phyloP scores from a whole-genome alignment of 2,329 filamentous ascomycete species.

The Aspergillus quadrilineatus region DNA sequence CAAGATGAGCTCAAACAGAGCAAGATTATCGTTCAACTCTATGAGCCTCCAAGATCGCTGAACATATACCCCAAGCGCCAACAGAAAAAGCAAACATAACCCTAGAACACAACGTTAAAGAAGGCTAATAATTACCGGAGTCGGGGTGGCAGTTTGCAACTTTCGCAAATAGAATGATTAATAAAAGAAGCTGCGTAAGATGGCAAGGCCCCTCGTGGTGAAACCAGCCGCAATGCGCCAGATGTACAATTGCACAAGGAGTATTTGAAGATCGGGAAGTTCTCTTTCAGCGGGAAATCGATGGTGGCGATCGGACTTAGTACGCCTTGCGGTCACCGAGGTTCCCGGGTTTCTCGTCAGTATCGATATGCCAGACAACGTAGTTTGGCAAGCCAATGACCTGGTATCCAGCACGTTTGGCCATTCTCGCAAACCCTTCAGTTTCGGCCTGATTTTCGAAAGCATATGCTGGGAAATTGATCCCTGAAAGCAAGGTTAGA shows the following conservation, averaged over 20 bases:
- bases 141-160: slow-evolving; percentile 31
- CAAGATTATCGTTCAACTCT: slow-evolving; percentile 20
- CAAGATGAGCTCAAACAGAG: slow-evolving; percentile 20
- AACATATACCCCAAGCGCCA: slow-evolving; percentile 39
- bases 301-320: slow-evolving; percentile 23
- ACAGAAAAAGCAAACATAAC: slow-evolving; percentile 27
- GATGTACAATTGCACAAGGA: slow-evolving; percentile 21
- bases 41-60: slow-evolving; percentile 31
- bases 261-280: slow-evolving; percentile 4
- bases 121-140: slow-evolving; percentile 37
- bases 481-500: slow-evolving; percentile 57
- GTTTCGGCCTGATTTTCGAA: slow-evolving; percentile 99
- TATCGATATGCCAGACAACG: slow-evolving; percentile 98
- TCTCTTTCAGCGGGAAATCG: not conserved
- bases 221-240: slow-evolving; percentile 17
- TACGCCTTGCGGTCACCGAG: slow-evolving; percentile 42
- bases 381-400: slow-evolving; percentile 95
- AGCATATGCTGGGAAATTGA: slow-evolving; percentile 95
- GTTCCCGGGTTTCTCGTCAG: slow-evolving; percentile 89
- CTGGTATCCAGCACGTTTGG: slow-evolving; percentile 88
- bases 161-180: slow-evolving; percentile 23
- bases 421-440: slow-evolving; percentile 98
- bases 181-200: slow-evolving; percentile 19
- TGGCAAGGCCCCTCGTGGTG: slow-evolving; percentile 14
- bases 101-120: slow-evolving; percentile 32